Conservation (phyloP, 208 protist species). For the Acanthamoeba lenticulata region DNA sequence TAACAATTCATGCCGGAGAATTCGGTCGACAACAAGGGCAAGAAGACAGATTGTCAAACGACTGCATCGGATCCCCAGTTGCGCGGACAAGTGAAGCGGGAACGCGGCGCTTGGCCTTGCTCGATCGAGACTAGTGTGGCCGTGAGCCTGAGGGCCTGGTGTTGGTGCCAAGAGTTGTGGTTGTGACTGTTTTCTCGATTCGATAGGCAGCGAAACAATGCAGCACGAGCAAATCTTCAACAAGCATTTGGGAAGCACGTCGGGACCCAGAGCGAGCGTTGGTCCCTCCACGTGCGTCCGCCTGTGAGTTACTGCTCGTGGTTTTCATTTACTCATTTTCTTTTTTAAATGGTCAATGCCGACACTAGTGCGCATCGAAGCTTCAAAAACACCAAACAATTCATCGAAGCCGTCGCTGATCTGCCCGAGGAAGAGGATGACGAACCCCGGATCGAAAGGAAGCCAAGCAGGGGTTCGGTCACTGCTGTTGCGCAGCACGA, state of each 20-base stretch:
- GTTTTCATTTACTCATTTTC: background rate
- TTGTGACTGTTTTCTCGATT: no score
- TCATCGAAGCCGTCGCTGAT: slow-evolving; percentile 49
- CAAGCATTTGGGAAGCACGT: slow-evolving; percentile 12
- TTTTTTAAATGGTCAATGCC: background rate
- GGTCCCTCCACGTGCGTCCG: background rate
- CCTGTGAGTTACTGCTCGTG: background rate
- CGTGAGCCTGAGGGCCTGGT: no score
- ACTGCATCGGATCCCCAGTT: background rate
- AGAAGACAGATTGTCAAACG: background rate
- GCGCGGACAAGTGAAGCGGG: no score
- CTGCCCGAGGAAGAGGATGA: slow-evolving; percentile 3
- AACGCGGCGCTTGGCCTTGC: no score
- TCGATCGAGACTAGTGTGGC: no score
- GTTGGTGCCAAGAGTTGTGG: no score
- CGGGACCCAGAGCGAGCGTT: background rate
- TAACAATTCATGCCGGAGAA: background rate
- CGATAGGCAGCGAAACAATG: background rate
- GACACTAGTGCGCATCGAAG: slow-evolving; percentile 8
- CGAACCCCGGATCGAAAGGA: background rate
- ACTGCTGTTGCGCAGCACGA: background rate
- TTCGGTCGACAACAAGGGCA: background rate
- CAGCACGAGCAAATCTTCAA: slow-evolving; percentile 2
- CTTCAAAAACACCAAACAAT: slow-evolving; percentile 62
- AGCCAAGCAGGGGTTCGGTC: background rate